Evolutionary conservation across 1,284 basidiomycete genomes (phyloP).

Genomic region (Stereum hirsutum): DNA sequence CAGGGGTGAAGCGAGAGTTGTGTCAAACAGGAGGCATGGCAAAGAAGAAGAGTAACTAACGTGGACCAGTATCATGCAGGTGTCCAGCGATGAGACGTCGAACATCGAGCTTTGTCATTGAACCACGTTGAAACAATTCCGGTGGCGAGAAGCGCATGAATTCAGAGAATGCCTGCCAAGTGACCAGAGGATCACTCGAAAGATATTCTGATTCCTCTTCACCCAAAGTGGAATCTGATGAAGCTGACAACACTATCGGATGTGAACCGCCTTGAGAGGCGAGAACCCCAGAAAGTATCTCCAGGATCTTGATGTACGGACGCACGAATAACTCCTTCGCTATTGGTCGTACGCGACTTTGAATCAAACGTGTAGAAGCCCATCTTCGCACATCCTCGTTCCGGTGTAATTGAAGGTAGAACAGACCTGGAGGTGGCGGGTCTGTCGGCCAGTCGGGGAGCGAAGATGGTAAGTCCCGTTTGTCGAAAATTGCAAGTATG

Average conservation of each 20-base stretch:
- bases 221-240: too few relatives aligned
- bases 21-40: too few relatives aligned
- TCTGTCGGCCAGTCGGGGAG: constrained; percentile 47
- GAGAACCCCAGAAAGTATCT: too few relatives aligned
- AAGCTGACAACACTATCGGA: too few relatives aligned
- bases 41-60: constrained; percentile 33
- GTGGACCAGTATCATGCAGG: constrained; percentile 49
- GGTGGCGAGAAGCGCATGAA: constrained; percentile 46
- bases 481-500: constrained; percentile 37
- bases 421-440: constrained; percentile 45
- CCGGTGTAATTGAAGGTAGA: constrained; percentile 49
- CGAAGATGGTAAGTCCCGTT: constrained; percentile 24
- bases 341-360: too few relatives aligned
- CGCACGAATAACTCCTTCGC: too few relatives aligned
- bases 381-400: constrained; percentile 43
- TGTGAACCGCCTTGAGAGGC: too few relatives aligned
- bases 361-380: too few relatives aligned
- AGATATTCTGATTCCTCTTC: too few relatives aligned
- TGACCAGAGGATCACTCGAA: constrained; percentile 25
- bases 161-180: constrained; percentile 47
- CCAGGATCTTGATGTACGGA: too few relatives aligned
- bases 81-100: constrained; percentile 47
- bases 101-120: constrained; percentile 30
- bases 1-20: constrained; percentile 2
- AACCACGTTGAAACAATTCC: constrained; percentile 27